These are phyloP conservation scores for Haplosporangium sp. DNA, from an alignment of 371 early-diverging fungal genomes.

Conservation along the genomic window DNA sequence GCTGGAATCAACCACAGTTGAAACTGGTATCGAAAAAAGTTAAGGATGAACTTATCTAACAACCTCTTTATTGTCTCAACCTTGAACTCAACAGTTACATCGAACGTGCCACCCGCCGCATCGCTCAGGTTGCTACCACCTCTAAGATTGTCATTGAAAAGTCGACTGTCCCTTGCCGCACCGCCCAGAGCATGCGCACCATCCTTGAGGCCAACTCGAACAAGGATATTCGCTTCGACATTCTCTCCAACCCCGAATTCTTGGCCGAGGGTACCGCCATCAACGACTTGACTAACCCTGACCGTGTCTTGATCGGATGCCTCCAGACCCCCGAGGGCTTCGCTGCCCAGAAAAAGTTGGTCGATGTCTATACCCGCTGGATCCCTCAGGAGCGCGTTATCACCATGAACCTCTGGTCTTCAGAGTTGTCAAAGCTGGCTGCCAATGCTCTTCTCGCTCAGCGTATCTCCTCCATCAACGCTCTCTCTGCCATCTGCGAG, in stretches of 20 bases:
- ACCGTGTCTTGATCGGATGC: slow-evolving; percentile 94
- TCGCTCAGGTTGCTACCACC: slow-evolving; percentile 84
- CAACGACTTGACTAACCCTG: slow-evolving; percentile 86
- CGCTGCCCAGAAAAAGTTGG: slow-evolving; percentile 82
- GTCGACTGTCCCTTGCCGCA: slow-evolving; percentile 96
- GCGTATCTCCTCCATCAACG: slow-evolving; percentile 95
- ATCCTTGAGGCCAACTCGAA: slow-evolving; percentile 90
- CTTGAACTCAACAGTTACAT: slow-evolving; percentile 68
- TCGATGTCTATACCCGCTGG: slow-evolving; percentile 79
- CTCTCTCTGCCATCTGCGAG: slow-evolving; percentile 95
- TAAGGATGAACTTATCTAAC: slow-evolving; percentile 1
- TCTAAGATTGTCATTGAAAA: slow-evolving; percentile 95
- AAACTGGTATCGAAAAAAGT: background rate
- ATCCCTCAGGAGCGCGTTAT: slow-evolving; percentile 88
- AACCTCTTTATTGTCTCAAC: background rate
- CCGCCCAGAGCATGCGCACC: slow-evolving; percentile 89
- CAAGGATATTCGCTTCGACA: slow-evolving; percentile 81
- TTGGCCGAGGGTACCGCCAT: slow-evolving; percentile 96
- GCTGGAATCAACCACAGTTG: too few relatives aligned
- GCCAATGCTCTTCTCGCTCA: slow-evolving; percentile 97
- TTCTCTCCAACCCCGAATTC: slow-evolving; percentile 97
- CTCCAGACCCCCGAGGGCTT: slow-evolving; percentile 81
- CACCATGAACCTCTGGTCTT: slow-evolving; percentile 94
- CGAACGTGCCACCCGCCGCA: slow-evolving; percentile 87
- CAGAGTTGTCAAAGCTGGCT: slow-evolving; percentile 93